phyloP scores from a whole-genome alignment of 768 basidiomycete genomes.

The Collybia sp. region DNA sequence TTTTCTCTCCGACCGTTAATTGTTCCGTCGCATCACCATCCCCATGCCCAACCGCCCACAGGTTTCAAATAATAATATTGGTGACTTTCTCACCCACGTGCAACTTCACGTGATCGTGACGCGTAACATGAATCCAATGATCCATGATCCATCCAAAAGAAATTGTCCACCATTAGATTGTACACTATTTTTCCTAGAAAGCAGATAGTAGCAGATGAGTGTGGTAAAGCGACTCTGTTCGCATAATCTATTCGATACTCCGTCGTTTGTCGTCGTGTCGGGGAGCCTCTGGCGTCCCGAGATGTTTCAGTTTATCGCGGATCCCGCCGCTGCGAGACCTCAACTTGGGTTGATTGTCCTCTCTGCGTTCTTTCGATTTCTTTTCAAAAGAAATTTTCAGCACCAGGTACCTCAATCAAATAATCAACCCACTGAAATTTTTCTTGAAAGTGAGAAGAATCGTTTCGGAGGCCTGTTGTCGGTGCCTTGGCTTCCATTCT shows the following conservation, averaged over 20 bases:
- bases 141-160: neutral
- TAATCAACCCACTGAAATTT: conserved; percentile 30
- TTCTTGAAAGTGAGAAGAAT: conserved; percentile 33
- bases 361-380: conserved; percentile 9
- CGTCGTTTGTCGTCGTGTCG: conserved; percentile 30
- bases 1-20: neutral
- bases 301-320: conserved; percentile 26
- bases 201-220: neutral
- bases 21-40: conserved; percentile 7
- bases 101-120: conserved; percentile 19
- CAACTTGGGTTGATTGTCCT: conserved; percentile 13
- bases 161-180: neutral
- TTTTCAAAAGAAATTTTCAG: conserved; percentile 4
- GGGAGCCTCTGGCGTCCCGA: conserved; percentile 32
- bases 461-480: conserved; percentile 15
- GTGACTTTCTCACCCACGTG: conserved; percentile 18
- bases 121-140: conserved; percentile 1
- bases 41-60: no score
- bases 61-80: neutral
- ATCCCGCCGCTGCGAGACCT: conserved; percentile 17
- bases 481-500: conserved; percentile 20
- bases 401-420: neutral
- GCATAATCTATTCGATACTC: conserved; percentile 23
- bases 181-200: neutral
- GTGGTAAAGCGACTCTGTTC: neutral